A percentile compares a stretch with the other conserved stretches of the same genome.
Conservation (phyloP, 257 asterid genomes). For the Solanum boliviense region DNA sequence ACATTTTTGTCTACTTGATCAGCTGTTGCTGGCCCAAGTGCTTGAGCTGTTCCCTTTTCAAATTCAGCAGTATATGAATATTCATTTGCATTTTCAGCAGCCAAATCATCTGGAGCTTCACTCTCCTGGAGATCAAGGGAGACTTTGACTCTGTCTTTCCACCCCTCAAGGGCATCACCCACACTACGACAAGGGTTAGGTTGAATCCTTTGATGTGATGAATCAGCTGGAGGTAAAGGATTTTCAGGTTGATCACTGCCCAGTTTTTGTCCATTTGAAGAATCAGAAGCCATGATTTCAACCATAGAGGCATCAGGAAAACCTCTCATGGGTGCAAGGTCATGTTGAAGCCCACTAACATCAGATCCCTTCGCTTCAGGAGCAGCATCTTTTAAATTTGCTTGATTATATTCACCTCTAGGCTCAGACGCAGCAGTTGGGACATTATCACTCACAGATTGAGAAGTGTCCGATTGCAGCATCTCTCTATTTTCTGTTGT, state of each 20-base stretch:
- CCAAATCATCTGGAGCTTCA: constrained; percentile 31
- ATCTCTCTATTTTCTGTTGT: constrained; percentile 22
- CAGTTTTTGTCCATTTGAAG: constrained; percentile 33
- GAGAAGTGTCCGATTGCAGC: constrained; percentile 22
- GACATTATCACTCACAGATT: constrained; percentile 14
- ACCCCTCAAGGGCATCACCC: constrained; percentile 88
- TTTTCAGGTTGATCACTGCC: constrained; percentile 30
- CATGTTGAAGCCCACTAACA: constrained; percentile 28
- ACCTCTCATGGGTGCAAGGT: constrained; percentile 52
- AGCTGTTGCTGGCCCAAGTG: constrained; percentile 90
- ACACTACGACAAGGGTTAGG: constrained; percentile 83
- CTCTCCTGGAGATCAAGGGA: constrained; percentile 56
- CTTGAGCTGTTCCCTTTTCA: constrained; percentile 82
- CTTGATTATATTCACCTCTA: constrained; percentile 20
- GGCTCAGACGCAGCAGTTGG: constrained; percentile 28
- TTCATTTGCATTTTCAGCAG: constrained; percentile 66
- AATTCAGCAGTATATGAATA: constrained; percentile 83
- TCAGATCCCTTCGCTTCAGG: constrained; percentile 38
- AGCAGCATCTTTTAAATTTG: constrained; percentile 33
- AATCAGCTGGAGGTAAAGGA: constrained; percentile 31
- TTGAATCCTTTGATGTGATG: constrained; percentile 37
- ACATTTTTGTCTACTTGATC: constrained; percentile 61
- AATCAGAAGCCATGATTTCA: constrained; percentile 43
- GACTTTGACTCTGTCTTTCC: constrained; percentile 94
- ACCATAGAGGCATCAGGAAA: constrained; percentile 42